Percentiles rank a stretch among this genome's conserved stretches.
These are phyloP conservation scores for Spencermartinsiella europaea DNA, from an alignment of 805 yeast genomes.

Conservation along the genomic window DNA sequence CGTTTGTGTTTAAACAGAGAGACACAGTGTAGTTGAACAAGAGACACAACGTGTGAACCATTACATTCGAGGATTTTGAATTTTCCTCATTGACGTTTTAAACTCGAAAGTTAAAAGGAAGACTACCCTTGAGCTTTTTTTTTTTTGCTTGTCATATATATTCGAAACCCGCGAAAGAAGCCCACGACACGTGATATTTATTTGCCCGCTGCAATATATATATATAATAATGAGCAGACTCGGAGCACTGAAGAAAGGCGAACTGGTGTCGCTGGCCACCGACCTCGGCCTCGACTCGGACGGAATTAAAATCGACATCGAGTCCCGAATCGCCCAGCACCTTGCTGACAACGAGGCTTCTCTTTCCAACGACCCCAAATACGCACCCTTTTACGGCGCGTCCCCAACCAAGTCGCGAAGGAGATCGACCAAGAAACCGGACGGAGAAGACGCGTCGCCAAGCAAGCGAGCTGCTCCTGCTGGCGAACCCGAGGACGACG, in stretches of 20 bases:
- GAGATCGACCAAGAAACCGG: constrained; percentile 14
- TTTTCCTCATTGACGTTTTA: too few relatives aligned
- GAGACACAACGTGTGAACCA: too few relatives aligned
- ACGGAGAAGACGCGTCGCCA: constrained; percentile 13
- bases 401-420: constrained; percentile 13
- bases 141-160: too few relatives aligned
- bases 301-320: constrained; percentile 29
- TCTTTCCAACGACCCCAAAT: constrained; percentile 20
- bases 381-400: constrained; percentile 17
- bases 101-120: too few relatives aligned
- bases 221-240: constrained; percentile 27
- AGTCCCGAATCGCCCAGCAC: constrained; percentile 23
- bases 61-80: too few relatives aligned
- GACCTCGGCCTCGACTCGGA: constrained; percentile 31
- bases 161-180: constrained; percentile 3
- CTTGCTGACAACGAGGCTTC: constrained; percentile 18
- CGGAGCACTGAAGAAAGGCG: constrained; percentile 34
- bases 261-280: constrained; percentile 34
- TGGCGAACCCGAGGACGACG: constrained; percentile 21
- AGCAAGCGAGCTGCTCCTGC: constrained; percentile 18
- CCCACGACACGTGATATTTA: neutral
- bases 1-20: too few relatives aligned
- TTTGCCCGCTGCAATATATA: neutral
- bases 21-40: too few relatives aligned
- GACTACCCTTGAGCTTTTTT: too few relatives aligned